phyloP scores from a whole-genome alignment of 1,139 yeast species.

The Geotrichum klebahnii region DNA sequence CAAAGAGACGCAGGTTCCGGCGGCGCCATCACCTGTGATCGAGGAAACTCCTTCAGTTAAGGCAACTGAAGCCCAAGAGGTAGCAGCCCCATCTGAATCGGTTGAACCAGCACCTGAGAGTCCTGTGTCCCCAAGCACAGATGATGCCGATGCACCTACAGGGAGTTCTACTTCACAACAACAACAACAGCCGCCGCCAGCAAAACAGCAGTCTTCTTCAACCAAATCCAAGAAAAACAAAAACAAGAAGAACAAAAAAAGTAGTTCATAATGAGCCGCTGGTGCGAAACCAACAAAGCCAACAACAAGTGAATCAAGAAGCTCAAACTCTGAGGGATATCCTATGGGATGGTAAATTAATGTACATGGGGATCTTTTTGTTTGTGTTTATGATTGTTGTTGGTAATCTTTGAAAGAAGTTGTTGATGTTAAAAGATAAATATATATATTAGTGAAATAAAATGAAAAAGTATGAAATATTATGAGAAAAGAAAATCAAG shows the following conservation, averaged over 20 bases:
- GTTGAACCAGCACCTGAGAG: too few species aligned
- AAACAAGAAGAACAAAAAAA: neutral
- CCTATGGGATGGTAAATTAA: neutral
- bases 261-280: neutral
- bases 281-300: neutral
- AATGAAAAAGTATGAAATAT: too few species aligned
- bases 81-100: too few species aligned
- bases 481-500: too few species aligned
- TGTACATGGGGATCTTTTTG: neutral
- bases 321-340: neutral
- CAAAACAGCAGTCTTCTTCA: too few species aligned
- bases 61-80: too few species aligned
- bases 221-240: neutral
- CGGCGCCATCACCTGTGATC: neutral
- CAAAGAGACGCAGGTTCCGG: neutral
- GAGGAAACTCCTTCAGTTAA: neutral
- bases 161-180: too few species aligned
- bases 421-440: neutral
- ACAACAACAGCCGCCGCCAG: too few species aligned
- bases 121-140: too few species aligned
- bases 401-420: neutral
- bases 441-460: neutral
- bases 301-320: neutral
- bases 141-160: neutral
- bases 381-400: neutral